Percentiles rank a stretch among this genome's conserved stretches.
Evolutionary conservation across 192 early-diverging fungal species (phyloP).

Genomic region (Chytriomyces sp.): DNA sequence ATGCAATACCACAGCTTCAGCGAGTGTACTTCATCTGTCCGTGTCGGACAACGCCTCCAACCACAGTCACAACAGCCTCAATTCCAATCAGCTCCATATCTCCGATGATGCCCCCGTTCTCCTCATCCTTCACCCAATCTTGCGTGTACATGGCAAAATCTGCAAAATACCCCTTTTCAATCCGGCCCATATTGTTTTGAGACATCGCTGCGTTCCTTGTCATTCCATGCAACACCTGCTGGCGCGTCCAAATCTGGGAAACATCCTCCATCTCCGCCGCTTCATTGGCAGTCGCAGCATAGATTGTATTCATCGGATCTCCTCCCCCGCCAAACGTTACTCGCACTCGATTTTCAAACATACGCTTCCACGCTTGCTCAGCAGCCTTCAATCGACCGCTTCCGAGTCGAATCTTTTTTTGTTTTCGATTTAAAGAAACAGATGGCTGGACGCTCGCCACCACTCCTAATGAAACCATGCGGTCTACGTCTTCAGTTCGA

Average conservation of each 20-base stretch:
- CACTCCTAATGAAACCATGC: slow-evolving; percentile 51
- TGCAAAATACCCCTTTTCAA: slow-evolving; percentile 53
- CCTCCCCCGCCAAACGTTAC: slow-evolving; percentile 51
- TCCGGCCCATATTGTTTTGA: slow-evolving; percentile 52
- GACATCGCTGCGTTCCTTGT: slow-evolving; percentile 48
- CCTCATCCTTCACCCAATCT: slow-evolving; percentile 50
- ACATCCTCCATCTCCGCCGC: slow-evolving; percentile 47
- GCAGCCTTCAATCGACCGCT: no score
- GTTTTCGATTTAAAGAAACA: slow-evolving; percentile 25
- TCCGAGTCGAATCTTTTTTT: no score
- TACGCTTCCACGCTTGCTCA: background rate
- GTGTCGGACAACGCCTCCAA: slow-evolving; percentile 18
- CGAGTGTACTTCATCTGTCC: background rate
- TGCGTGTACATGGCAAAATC: slow-evolving; percentile 60
- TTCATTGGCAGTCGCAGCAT: slow-evolving; percentile 55
- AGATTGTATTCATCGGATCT: slow-evolving; percentile 60
- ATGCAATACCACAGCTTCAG: no score
- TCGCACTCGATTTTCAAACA: slow-evolving; percentile 34
- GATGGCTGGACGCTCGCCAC: slow-evolving; percentile 65
- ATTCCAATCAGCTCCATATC: slow-evolving; percentile 45
- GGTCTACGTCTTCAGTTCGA: slow-evolving; percentile 48
- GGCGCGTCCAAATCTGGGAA: slow-evolving; percentile 29
- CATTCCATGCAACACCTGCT: slow-evolving; percentile 25
- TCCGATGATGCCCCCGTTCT: slow-evolving; percentile 2
- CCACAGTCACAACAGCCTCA: slow-evolving; percentile 32